Evolutionary conservation across 139 green algal genomes (phyloP).

Genomic region (Edaphochlamys debaryana): DNA sequence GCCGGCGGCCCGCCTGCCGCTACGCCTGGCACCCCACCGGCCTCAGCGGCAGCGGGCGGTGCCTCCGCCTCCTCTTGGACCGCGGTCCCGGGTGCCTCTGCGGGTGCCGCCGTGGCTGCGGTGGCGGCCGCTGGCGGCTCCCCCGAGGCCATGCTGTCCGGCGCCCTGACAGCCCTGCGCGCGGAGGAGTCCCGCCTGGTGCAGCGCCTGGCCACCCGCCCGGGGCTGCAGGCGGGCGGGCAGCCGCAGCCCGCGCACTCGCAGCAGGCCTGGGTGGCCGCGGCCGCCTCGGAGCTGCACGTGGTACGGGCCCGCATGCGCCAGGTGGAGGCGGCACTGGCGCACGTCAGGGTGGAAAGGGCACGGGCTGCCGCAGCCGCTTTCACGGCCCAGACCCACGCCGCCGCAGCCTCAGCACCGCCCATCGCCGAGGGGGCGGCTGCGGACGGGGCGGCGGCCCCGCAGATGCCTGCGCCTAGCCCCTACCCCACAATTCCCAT

Average conservation of each 20-base stretch:
- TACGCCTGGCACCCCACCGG: background rate
- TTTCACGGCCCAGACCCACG: too few species aligned
- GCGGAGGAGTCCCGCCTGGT: background rate
- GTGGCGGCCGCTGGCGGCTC: background rate
- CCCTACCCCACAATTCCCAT: background rate
- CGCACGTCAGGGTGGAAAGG: background rate
- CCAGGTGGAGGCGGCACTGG: background rate
- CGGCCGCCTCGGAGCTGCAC: background rate
- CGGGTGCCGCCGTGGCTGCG: background rate
- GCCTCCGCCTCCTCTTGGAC: too few species aligned
- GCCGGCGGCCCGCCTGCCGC: background rate
- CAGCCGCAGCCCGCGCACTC: too few species aligned
- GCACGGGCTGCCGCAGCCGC: too few species aligned
- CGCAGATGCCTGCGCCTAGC: too few species aligned
- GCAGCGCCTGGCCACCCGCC: too few species aligned
- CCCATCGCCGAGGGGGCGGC: too few species aligned
- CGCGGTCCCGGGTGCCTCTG: background rate
- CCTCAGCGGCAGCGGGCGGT: too few species aligned
- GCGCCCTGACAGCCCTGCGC: too few species aligned
- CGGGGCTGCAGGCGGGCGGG: background rate
- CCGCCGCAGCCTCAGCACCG: background rate
- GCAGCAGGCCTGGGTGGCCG: too few species aligned
- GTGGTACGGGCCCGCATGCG: background rate
- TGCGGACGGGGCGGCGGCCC: too few species aligned
- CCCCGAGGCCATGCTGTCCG: background rate